phyloP scores from a whole-genome alignment of 768 basidiomycete genomes.

The Termitomyces titanicus region DNA sequence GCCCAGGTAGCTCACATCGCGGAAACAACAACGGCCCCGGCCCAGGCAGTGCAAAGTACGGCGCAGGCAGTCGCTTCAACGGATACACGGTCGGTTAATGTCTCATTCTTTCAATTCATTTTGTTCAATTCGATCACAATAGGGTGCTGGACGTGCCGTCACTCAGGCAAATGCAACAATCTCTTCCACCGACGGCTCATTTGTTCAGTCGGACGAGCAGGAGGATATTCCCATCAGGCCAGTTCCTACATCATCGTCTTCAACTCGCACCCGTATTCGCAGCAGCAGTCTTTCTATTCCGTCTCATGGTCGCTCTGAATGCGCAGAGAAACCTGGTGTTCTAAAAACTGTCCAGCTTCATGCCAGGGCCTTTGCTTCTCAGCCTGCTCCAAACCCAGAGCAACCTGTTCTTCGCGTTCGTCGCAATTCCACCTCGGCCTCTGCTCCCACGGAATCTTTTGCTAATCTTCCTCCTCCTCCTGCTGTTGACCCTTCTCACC shows the following conservation, averaged over 20 bases:
- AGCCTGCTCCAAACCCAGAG: constrained; percentile 14
- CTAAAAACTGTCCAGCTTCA: constrained; percentile 63
- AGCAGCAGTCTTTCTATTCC: constrained; percentile 60
- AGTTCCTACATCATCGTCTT: constrained; percentile 5
- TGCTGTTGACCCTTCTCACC: too few relatives aligned
- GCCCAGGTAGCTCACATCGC: constrained; percentile 44
- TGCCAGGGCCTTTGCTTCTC: constrained; percentile 48
- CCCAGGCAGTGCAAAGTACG: constrained; percentile 70
- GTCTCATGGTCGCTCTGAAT: constrained; percentile 36
- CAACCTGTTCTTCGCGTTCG: constrained; percentile 29
- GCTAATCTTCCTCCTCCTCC: constrained; percentile 13
- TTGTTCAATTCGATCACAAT: neutral
- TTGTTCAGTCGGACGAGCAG: constrained; percentile 51
- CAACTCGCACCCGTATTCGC: constrained; percentile 41
- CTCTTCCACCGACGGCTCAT: constrained; percentile 47
- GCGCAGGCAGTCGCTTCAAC: constrained; percentile 65
- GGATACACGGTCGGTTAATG: constrained; percentile 56
- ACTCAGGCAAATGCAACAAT: constrained; percentile 60
- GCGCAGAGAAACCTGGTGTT: constrained; percentile 47
- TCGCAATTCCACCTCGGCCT: constrained; percentile 44
- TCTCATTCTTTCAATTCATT: neutral
- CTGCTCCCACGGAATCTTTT: constrained; percentile 20
- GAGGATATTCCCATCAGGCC: constrained; percentile 41
- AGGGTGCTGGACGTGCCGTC: constrained; percentile 69
- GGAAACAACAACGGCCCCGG: constrained; percentile 52